Evolutionary conservation across 805 yeast species (phyloP).

Genomic region (Nakazawaea molendinolei): DNA sequence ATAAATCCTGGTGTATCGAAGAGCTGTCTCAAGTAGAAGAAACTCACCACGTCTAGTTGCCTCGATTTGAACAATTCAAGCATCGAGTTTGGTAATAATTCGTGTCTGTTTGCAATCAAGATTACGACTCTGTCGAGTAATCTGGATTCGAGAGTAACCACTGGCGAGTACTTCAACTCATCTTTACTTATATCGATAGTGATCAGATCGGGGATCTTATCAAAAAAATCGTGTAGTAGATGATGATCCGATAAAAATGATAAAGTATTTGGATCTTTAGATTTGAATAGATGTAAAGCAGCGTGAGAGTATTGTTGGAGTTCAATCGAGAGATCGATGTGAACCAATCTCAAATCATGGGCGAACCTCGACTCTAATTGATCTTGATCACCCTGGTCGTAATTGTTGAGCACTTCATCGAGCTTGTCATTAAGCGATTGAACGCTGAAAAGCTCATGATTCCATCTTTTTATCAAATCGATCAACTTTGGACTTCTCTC

Average conservation of each 20-base stretch:
- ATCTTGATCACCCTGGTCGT: conserved; percentile 14
- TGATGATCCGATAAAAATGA: conserved; percentile 58
- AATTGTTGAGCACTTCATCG: conserved; percentile 37
- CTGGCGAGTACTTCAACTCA: conserved; percentile 33
- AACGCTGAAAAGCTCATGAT: conserved; percentile 42
- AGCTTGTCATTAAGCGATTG: conserved; percentile 35
- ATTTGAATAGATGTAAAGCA: conserved; percentile 50
- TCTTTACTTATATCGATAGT: conserved; percentile 31
- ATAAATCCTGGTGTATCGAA: conserved; percentile 47
- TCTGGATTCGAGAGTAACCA: conserved; percentile 31
- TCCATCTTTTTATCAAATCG: conserved; percentile 50
- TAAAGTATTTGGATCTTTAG: conserved; percentile 49
- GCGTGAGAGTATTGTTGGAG: conserved; percentile 57
- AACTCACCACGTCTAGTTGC: conserved; percentile 45
- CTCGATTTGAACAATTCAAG: conserved; percentile 37
- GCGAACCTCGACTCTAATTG: conserved; percentile 12
- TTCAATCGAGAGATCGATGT: conserved; percentile 49
- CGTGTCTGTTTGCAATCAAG: conserved; percentile 59
- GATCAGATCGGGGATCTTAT: conserved; percentile 46
- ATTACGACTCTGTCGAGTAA: conserved; percentile 42
- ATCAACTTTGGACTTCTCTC: conserved; percentile 31
- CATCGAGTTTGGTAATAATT: conserved; percentile 48
- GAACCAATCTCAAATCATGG: conserved; percentile 30
- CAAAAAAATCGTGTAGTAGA: conserved; percentile 43
- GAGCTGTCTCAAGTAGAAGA: conserved; percentile 59